Conservation (phyloP, 139 green algal genomes). For the Chlamydomonas sp. region DNA sequence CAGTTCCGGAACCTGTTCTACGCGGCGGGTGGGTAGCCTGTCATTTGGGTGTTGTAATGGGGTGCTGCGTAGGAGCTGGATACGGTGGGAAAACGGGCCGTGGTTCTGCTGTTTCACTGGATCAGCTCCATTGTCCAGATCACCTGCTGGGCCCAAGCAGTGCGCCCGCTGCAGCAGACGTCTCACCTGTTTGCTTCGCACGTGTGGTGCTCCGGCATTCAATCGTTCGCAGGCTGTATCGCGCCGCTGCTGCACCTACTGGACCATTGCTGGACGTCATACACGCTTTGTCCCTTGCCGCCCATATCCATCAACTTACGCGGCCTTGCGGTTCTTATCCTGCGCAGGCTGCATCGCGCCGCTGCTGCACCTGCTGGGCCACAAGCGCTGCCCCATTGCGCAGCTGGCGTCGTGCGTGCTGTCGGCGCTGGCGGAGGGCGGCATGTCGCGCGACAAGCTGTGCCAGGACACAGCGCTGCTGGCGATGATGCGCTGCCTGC, state of each 20-base stretch:
- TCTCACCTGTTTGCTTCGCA: too few species aligned
- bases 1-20: conserved; percentile 31
- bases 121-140: too few species aligned
- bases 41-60: not conserved
- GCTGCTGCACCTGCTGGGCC: conserved; percentile 38
- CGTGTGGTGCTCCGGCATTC: too few species aligned
- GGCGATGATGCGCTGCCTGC: conserved; percentile 40
- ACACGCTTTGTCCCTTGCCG: not conserved
- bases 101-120: too few species aligned
- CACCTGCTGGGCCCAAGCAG: too few species aligned
- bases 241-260: not conserved
- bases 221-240: not conserved
- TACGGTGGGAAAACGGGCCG: too few species aligned
- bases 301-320: too few species aligned
- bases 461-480: conserved; percentile 43
- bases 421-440: conserved; percentile 29
- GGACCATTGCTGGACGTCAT: not conserved
- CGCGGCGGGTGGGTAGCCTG: conserved; percentile 17
- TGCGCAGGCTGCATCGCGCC: conserved; percentile 24
- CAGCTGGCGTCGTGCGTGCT: conserved; percentile 36
- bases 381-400: conserved; percentile 20
- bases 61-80: too few species aligned
- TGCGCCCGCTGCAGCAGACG: too few species aligned
- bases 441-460: conserved; percentile 39
- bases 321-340: not conserved